Conservation (phyloP, 805 yeast species). For the Ogataea salicorniae region DNA sequence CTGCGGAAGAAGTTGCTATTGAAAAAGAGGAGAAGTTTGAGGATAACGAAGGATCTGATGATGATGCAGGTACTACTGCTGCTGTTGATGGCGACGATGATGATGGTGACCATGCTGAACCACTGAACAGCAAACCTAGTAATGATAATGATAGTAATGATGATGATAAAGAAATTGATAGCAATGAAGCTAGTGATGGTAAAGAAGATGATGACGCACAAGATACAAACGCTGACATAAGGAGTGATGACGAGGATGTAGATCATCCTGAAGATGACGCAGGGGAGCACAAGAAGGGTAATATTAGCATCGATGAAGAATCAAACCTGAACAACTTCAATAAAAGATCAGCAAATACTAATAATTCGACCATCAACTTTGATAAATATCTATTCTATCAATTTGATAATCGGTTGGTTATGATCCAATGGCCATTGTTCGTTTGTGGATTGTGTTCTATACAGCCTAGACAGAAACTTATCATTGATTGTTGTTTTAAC, state of each 20-base stretch:
- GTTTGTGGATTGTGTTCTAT: slow-evolving; percentile 32
- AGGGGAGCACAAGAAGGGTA: background rate
- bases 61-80: background rate
- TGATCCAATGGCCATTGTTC: slow-evolving; percentile 35
- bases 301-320: slow-evolving; percentile 5
- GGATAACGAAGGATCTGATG: background rate
- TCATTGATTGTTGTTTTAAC: slow-evolving; percentile 32
- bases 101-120: slow-evolving; percentile 1
- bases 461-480: slow-evolving; percentile 25
- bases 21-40: slow-evolving; percentile 3
- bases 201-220: slow-evolving; percentile 5
- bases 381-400: slow-evolving; percentile 28
- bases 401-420: slow-evolving; percentile 31
- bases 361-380: slow-evolving; percentile 15
- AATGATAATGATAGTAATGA: background rate
- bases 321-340: slow-evolving; percentile 5
- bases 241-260: background rate
- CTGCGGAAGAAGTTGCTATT: background rate
- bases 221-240: background rate
- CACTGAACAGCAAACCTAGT: too few species aligned
- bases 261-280: background rate
- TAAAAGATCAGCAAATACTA: slow-evolving; percentile 6
- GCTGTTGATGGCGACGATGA: background rate
- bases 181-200: background rate
- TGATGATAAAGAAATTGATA: background rate